phyloP scores from a whole-genome alignment of 805 yeast genomes.

The Wickerhamiella azyma region DNA sequence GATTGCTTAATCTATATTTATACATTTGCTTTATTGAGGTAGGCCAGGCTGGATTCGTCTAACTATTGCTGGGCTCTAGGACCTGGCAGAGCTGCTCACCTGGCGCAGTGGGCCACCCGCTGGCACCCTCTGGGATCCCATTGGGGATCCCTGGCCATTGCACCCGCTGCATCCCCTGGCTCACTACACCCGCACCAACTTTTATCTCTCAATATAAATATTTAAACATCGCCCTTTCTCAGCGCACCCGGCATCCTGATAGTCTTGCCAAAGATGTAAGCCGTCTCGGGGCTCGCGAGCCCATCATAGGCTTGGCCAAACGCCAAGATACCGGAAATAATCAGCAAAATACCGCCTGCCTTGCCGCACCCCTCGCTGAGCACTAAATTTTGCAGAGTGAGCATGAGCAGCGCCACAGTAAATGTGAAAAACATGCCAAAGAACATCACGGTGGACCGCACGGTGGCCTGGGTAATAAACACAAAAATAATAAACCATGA shows the following conservation, averaged over 20 bases:
- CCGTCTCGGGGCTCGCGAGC: slow-evolving; percentile 43
- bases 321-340: slow-evolving; percentile 41
- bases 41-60: no score
- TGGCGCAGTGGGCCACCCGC: no score
- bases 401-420: slow-evolving; percentile 39
- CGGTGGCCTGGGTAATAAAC: slow-evolving; percentile 38
- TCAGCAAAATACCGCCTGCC: slow-evolving; percentile 54
- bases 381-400: slow-evolving; percentile 39
- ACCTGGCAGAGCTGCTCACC: no score
- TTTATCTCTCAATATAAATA: no score
- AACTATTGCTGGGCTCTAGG: no score
- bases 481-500: slow-evolving; percentile 54
- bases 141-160: no score
- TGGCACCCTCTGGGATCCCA: no score
- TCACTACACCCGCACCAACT: no score
- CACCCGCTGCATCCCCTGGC: no score
- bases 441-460: slow-evolving; percentile 53
- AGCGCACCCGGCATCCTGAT: slow-evolving; percentile 33
- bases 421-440: slow-evolving; percentile 41
- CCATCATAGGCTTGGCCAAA: slow-evolving; percentile 56
- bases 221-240: not conserved
- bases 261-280: slow-evolving; percentile 41
- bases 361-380: slow-evolving; percentile 27
- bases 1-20: not conserved
- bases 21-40: not conserved